Conservation (phyloP, 306 rosid genomes). For the Ochetophila trinervis region DNA sequence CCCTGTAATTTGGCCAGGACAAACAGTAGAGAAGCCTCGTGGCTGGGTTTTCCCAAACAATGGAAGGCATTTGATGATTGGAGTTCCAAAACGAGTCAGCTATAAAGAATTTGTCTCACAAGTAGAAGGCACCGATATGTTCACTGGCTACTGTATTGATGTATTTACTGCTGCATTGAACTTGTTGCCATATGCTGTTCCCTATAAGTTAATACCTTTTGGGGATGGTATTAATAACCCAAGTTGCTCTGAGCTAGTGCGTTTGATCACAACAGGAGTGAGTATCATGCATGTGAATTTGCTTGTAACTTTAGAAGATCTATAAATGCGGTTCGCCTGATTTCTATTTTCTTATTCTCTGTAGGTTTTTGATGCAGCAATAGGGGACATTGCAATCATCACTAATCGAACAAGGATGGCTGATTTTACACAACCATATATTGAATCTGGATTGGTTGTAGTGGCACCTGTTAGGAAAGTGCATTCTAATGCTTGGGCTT, state of each 20-base stretch:
- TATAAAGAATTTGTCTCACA: constrained; percentile 59
- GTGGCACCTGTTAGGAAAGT: constrained; percentile 59
- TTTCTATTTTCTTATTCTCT: constrained; percentile 25
- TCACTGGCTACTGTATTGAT: constrained; percentile 85
- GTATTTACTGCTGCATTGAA: constrained; percentile 76
- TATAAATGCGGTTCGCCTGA: constrained; percentile 22
- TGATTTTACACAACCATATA: constrained; percentile 90
- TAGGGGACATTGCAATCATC: constrained; percentile 85
- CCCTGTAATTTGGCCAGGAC: constrained; percentile 82
- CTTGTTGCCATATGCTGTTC: constrained; percentile 83
- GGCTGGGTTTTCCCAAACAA: constrained; percentile 94
- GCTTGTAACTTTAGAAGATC: constrained; percentile 16
- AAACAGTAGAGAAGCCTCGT: constrained; percentile 60
- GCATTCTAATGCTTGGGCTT: constrained; percentile 78
- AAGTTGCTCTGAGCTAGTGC: constrained; percentile 55
- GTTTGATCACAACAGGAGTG: constrained; percentile 63
- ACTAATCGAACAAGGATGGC: constrained; percentile 79
- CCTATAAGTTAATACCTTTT: constrained; percentile 50
- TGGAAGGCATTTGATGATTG: constrained; percentile 76
- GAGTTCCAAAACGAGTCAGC: constrained; percentile 62
- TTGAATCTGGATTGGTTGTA: constrained; percentile 91
- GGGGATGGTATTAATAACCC: constrained; percentile 77
- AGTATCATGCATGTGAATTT: constrained; percentile 32
- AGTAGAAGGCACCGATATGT: constrained; percentile 47
- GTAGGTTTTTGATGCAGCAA: constrained; percentile 76